Evolutionary conservation across 148 eudicot genomes (phyloP).

Genomic region (Rheum nobile): DNA sequence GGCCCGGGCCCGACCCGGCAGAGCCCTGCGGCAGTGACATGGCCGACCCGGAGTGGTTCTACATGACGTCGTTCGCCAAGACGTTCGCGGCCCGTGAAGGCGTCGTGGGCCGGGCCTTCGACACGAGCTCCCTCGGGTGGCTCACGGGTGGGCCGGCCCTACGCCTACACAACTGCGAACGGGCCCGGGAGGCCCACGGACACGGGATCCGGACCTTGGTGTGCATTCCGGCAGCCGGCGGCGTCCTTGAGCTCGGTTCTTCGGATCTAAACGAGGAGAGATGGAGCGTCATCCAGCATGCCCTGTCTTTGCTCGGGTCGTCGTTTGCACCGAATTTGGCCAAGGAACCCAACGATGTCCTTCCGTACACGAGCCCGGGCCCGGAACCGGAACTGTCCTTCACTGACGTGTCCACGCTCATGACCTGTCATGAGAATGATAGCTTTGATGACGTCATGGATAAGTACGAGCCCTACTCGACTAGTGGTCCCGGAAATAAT

Average conservation of each 20-base stretch:
- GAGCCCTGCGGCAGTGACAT: slow-evolving; percentile 44
- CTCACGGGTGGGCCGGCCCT: slow-evolving; percentile 39
- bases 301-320: background rate
- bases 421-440: background rate
- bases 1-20: background rate
- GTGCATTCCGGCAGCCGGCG: slow-evolving; percentile 35
- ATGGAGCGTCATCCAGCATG: slow-evolving; percentile 45
- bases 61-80: slow-evolving; percentile 39
- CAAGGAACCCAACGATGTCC: background rate
- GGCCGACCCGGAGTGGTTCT: slow-evolving; percentile 67
- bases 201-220: slow-evolving; percentile 65
- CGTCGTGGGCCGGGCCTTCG: slow-evolving; percentile 39
- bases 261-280: slow-evolving; percentile 30
- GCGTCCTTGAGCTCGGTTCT: slow-evolving; percentile 72
- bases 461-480: background rate
- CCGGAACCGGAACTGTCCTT: background rate
- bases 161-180: slow-evolving; percentile 36
- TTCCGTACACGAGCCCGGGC: background rate
- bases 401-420: background rate
- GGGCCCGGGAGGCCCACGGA: slow-evolving; percentile 57
- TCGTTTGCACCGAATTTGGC: background rate
- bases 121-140: slow-evolving; percentile 44
- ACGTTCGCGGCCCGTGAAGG: slow-evolving; percentile 26
- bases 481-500: background rate
- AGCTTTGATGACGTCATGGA: background rate